A percentile compares a stretch with the other conserved stretches of the same genome.
Evolutionary conservation across 2,329 filamentous ascomycete genomes (phyloP).

Genomic region (Fusarium longipes): DNA sequence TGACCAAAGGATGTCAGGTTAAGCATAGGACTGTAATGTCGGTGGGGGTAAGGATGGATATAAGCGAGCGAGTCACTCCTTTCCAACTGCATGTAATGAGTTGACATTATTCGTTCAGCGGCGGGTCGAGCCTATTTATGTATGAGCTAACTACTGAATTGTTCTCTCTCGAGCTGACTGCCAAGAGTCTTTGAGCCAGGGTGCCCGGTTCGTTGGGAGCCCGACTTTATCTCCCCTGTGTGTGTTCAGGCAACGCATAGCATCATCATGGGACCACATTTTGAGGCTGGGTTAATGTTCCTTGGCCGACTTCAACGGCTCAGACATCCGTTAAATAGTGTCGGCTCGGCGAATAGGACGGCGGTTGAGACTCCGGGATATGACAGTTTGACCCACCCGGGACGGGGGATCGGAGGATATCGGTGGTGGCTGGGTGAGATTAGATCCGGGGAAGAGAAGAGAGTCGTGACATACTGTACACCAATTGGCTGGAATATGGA

Average conservation of each 20-base stretch:
- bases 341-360: constrained; percentile 36
- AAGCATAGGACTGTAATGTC: background rate
- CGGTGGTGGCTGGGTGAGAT: constrained; percentile 36
- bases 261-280: constrained; percentile 6
- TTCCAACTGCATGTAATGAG: background rate
- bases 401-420: constrained; percentile 19
- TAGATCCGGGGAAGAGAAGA: constrained; percentile 30
- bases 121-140: constrained; percentile 33
- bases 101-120: constrained; percentile 9
- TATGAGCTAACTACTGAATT: constrained; percentile 16
- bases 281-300: background rate
- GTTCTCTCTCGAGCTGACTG: constrained; percentile 24
- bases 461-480: constrained; percentile 3
- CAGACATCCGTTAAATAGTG: constrained; percentile 2
- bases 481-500: background rate
- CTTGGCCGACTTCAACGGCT: constrained; percentile 19
- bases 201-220: constrained; percentile 21
- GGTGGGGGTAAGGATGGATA: background rate
- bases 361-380: constrained; percentile 10
- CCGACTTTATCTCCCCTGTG: background rate
- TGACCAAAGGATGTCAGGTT: background rate
- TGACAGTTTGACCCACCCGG: constrained; percentile 23
- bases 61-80: constrained; percentile 11
- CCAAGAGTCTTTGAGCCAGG: constrained; percentile 34
- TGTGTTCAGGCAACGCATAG: constrained; percentile 5